Percentiles rank a stretch among this genome's conserved stretches.
phyloP scores from a whole-genome alignment of 305 asterid species.

The Ilex paraguariensis region DNA sequence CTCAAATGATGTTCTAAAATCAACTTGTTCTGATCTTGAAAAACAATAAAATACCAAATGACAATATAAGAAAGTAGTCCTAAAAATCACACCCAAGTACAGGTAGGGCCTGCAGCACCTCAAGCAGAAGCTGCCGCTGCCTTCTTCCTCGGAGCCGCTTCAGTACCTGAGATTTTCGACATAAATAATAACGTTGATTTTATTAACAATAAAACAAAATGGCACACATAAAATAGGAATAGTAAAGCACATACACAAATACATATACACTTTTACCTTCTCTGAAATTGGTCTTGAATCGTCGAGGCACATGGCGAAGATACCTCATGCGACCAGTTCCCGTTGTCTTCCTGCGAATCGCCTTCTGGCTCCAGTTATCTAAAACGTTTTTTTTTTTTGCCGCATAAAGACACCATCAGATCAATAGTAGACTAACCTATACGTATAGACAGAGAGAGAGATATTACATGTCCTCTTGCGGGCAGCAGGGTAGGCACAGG shows the following conservation, averaged over 20 bases:
- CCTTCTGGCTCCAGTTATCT: constrained; percentile 98
- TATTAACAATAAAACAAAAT: constrained; percentile 4
- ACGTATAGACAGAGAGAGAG: background rate
- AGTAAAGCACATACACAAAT: background rate
- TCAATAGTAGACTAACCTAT: background rate
- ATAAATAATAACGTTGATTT: background rate
- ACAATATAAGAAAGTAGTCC: no score
- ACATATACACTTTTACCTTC: constrained; percentile 42
- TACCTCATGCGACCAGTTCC: constrained; percentile 99
- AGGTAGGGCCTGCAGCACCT: constrained; percentile 4
- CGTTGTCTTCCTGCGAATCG: constrained; percentile 89
- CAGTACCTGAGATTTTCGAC: constrained; percentile 38
- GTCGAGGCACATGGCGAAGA: constrained; percentile 79
- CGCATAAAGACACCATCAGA: background rate
- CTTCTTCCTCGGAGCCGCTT: constrained; percentile 97
- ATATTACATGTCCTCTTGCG: constrained; percentile 21
- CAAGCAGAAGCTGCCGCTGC: constrained; percentile 60
- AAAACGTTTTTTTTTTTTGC: background rate
- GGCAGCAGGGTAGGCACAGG: constrained; percentile 30
- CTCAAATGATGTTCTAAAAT: no score
- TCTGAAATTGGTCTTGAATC: constrained; percentile 93
- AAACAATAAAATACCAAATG: no score
- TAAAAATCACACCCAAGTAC: no score
- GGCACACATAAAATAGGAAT: background rate
- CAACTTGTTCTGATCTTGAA: no score